Percentiles rank a stretch among this genome's conserved stretches.
Conservation (phyloP, 139 green algal genomes). For the Eudorina sp. region DNA sequence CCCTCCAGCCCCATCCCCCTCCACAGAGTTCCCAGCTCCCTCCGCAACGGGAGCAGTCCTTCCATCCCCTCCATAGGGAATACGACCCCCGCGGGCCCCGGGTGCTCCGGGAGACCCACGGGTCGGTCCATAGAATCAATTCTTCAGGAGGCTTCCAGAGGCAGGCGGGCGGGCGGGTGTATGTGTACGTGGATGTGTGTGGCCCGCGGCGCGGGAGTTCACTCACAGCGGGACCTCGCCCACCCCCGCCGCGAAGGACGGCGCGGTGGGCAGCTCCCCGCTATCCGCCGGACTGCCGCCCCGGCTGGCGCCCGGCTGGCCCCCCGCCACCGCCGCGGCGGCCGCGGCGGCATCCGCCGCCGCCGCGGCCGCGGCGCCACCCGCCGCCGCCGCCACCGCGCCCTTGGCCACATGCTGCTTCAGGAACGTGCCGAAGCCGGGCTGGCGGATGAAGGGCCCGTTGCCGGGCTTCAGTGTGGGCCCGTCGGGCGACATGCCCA, state of each 20-base stretch:
- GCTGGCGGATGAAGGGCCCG: slow-evolving; percentile 17
- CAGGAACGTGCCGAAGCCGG: slow-evolving; percentile 46
- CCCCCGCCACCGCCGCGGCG: background rate
- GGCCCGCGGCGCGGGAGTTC: too few relatives aligned
- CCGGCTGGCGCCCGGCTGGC: too few relatives aligned
- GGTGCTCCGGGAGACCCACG: too few relatives aligned
- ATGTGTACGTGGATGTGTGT: too few relatives aligned
- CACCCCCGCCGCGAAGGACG: background rate
- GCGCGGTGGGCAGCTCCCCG: background rate
- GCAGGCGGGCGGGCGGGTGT: too few relatives aligned
- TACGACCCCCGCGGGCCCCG: too few relatives aligned
- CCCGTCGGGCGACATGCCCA: slow-evolving; percentile 64
- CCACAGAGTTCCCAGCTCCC: too few relatives aligned
- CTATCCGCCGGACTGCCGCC: background rate
- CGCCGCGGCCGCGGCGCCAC: background rate
- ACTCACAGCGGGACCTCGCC: background rate
- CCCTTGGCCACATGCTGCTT: slow-evolving; percentile 22
- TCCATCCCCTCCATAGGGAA: too few relatives aligned
- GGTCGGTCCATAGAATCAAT: too few relatives aligned
- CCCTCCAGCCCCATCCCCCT: too few relatives aligned
- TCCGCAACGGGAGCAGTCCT: too few relatives aligned
- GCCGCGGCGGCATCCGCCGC: background rate
- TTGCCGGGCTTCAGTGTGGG: slow-evolving; percentile 24
- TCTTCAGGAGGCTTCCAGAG: too few relatives aligned
- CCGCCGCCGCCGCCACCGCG: slow-evolving; percentile 2